Base-by-base conservation (phyloP, 495 filamentous ascomycete genomes). In the Penicillium macrosclerotiorum region DNA sequence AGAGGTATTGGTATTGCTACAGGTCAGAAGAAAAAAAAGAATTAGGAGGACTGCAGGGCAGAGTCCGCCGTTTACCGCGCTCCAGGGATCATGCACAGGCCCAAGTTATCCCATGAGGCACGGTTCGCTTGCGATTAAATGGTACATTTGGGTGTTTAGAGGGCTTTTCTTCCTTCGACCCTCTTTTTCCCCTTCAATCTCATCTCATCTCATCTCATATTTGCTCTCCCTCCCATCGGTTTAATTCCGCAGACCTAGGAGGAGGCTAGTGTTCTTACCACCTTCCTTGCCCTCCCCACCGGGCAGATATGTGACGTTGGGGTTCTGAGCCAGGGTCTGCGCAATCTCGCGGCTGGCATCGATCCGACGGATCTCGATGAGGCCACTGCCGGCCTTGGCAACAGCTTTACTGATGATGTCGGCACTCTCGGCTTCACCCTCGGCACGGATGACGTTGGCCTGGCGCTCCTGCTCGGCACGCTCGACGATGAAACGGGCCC, bases 401-500 rank as follows among this genome's bases (percentile, higher is more conserved):
- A 99, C 89, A 5, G 93, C 72, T 75, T 81, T 90, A 74, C 78
- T 82, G 68, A 99, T 96, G 42, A 90, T 92, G 35, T 97, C 94
- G 39, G 93, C 93, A 60, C 82, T 85, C 80, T 96, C 92, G 51
- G 91, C 90, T 65, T 99, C 93, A 63, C 93, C 93, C 79, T 98
- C 93, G 18, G 93, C 90, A 34, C 93, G 80, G 68, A 98, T 97
- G 55, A 98, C 93, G 68, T 92, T 96, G 47, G 93, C 93, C 75
- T 98, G 94, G 56, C 93, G 79, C 76, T 98, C 93, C 78, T 98
- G 93, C 82, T 98, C 93, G 49, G 93, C 94, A 62, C 89, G 88
- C 83, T 98, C 93, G 69, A 98, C 93, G 60, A 99, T 91, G 75
- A 99, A 99, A 45, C 93, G 78, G 19, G 92, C 91, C 42, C 93